Evolutionary conservation across 805 yeast species (phyloP).

Genomic region (Spathaspora girioi): DNA sequence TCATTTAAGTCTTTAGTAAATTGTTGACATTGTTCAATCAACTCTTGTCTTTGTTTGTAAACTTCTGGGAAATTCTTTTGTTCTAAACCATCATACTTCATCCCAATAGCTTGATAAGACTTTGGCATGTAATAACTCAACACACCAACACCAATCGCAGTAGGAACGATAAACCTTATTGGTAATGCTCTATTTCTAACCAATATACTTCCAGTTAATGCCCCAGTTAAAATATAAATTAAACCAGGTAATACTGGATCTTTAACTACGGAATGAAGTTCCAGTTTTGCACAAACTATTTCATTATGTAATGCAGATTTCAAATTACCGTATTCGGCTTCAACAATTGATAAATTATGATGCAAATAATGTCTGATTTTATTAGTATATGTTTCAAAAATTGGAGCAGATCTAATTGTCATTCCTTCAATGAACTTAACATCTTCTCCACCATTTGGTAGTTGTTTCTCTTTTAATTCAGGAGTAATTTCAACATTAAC

Average conservation of each 20-base stretch:
- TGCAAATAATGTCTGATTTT: slow-evolving; percentile 35
- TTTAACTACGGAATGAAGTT: slow-evolving; percentile 32
- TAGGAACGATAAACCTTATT: slow-evolving; percentile 49
- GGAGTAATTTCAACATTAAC: slow-evolving; percentile 30
- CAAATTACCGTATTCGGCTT: slow-evolving; percentile 46
- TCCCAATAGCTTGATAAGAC: slow-evolving; percentile 33
- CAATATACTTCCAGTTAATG: slow-evolving; percentile 55
- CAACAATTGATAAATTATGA: slow-evolving; percentile 30
- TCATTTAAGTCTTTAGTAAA: slow-evolving; percentile 11
- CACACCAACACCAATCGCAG: slow-evolving; percentile 43
- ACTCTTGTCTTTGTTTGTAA: slow-evolving; percentile 22
- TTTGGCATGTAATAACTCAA: slow-evolving; percentile 51
- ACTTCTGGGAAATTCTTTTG: slow-evolving; percentile 27
- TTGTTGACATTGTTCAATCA: slow-evolving; percentile 6
- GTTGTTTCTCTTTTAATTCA: slow-evolving; percentile 27
- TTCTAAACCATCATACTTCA: slow-evolving; percentile 23
- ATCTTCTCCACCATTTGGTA: slow-evolving; percentile 23
- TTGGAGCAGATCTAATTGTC: slow-evolving; percentile 48
- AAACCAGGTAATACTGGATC: slow-evolving; percentile 57
- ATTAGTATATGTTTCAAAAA: slow-evolving; percentile 42
- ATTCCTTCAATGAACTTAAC: slow-evolving; percentile 47
- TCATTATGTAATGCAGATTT: slow-evolving; percentile 47
- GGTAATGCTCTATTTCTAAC: slow-evolving; percentile 46
- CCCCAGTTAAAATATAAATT: slow-evolving; percentile 51
- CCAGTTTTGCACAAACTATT: slow-evolving; percentile 21